These are phyloP conservation scores for Microdochium bolleyi DNA, from an alignment of 2,329 filamentous ascomycete genomes.

Conservation along the genomic window DNA sequence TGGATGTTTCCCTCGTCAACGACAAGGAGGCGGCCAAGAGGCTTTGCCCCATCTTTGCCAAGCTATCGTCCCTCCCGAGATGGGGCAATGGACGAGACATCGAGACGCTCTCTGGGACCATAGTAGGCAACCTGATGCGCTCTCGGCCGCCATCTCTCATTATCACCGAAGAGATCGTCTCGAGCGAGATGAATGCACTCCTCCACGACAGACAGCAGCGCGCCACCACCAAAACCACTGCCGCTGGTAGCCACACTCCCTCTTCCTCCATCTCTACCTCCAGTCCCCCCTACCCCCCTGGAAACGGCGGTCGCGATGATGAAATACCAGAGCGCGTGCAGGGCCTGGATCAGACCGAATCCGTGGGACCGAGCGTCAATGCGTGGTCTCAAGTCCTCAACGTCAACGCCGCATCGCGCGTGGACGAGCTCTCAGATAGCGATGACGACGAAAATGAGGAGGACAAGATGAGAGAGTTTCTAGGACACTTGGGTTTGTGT, in stretches of 20 bases:
- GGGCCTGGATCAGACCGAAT: too few relatives aligned
- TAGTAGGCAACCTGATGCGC: conserved; percentile 32
- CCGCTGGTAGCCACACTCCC: too few relatives aligned
- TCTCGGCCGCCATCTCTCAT: conserved; percentile 1
- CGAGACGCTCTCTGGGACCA: conserved; percentile 38
- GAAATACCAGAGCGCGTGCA: conserved; percentile 16
- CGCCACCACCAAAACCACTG: too few relatives aligned
- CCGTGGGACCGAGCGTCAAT: too few relatives aligned
- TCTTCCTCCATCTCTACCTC: neutral
- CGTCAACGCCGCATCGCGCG: too few relatives aligned
- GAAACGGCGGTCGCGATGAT: conserved; percentile 24
- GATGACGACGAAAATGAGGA: conserved; percentile 20
- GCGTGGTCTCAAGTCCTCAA: too few relatives aligned
- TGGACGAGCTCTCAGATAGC: conserved; percentile 19
- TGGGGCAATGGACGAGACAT: conserved; percentile 62
- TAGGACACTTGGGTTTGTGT: conserved; percentile 48
- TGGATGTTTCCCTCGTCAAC: neutral
- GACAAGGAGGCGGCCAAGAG: conserved; percentile 12
- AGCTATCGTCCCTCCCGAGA: conserved; percentile 31
- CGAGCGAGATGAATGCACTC: conserved; percentile 4
- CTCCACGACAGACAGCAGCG: conserved; percentile 1
- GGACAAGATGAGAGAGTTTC: conserved; percentile 30
- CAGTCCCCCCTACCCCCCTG: conserved; percentile 8
- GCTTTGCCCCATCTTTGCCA: conserved; percentile 24
- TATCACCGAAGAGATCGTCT: conserved; percentile 2